Evolutionary conservation across 1,284 basidiomycete genomes (phyloP).

Genomic region (Ceratobasidium sp.): DNA sequence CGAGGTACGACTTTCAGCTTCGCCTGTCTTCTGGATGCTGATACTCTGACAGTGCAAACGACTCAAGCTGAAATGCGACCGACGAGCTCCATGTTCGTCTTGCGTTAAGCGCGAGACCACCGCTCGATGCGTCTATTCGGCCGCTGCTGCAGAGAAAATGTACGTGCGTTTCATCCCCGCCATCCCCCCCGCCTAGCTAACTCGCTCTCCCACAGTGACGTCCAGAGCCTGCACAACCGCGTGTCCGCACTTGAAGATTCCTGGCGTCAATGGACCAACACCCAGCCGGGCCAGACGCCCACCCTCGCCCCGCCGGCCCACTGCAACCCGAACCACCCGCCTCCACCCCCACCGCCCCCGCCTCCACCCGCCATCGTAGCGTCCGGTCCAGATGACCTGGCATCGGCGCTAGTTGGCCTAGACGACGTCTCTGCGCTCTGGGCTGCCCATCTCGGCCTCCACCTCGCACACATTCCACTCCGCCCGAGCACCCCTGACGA

Average conservation of each 20-base stretch:
- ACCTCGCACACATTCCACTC: constrained; percentile 14
- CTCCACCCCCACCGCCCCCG: constrained; percentile 37
- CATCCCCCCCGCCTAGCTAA: constrained; percentile 32
- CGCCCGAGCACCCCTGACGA: constrained; percentile 25
- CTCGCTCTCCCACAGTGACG: constrained; percentile 65
- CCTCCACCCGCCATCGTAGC: constrained; percentile 34
- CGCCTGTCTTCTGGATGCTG: background rate
- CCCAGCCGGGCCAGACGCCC: constrained; percentile 24
- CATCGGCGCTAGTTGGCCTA: constrained; percentile 67
- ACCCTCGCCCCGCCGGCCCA: constrained; percentile 3
- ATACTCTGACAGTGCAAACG: constrained; percentile 78
- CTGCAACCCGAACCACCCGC: background rate
- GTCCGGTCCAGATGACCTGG: constrained; percentile 56
- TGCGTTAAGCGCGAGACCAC: constrained; percentile 83
- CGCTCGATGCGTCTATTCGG: constrained; percentile 77
- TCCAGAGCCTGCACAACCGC: constrained; percentile 83
- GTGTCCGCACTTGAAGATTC: constrained; percentile 69
- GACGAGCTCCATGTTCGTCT: constrained; percentile 77
- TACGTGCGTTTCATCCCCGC: constrained; percentile 60
- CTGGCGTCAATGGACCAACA: constrained; percentile 57
- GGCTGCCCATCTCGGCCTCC: constrained; percentile 29
- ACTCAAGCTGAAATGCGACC: constrained; percentile 83
- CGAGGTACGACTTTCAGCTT: constrained; percentile 66
- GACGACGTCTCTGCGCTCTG: constrained; percentile 62
- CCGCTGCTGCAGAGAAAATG: constrained; percentile 85